Evolutionary conservation across 192 early-diverging fungal species (phyloP), one percentile per base, ranked within the genome.

Genomic region (Coemansia guatemalensis): DNA sequence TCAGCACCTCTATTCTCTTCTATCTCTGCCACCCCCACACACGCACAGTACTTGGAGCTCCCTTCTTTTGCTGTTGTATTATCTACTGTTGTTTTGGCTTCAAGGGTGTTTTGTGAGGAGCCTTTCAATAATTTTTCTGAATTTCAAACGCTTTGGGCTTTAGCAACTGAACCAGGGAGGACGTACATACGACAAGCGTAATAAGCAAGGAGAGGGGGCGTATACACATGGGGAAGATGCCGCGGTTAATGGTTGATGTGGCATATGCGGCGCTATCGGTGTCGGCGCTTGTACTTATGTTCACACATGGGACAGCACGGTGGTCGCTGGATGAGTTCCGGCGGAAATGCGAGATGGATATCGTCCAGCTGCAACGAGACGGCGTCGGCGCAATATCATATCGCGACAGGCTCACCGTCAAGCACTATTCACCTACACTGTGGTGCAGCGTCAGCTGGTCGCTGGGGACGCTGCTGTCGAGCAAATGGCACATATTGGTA

Each of bases 371-470:
- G 11, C 56, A 65, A 47, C 64, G 53, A n/a, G 49, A 64, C 22
- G 27, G 30, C 20, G 47, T 48, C 17, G 48, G 32, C 8, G 29
- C 64, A 5, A 23, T 76, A 44, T 24, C 63, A 11, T 82, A 82
- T 48, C 69, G 73, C 9, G 79, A 82, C 57, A 60, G 56, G 22
- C 71, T 82, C 29, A 82, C 79, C 1, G 61, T 76, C 61, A 75
- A 76, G 53, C 60, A 75, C 50, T 70, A 64, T 22, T 76, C 73
- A 26, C 74, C 79, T 4, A 50, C 49, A 32, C 61, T 82, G 26
- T 82, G 79, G 79, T 82, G 79, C 62, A 65, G 56, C 44, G 70
- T 82, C 65, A 76, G 79, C 60, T 75, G 78, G 78, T 62, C 63
- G 35, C 64, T 81, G 32, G 78, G 61, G 11, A 56, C 69, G 22